Evolutionary conservation across 208 protist species (phyloP).

Genomic region (Porcisia deanei): DNA sequence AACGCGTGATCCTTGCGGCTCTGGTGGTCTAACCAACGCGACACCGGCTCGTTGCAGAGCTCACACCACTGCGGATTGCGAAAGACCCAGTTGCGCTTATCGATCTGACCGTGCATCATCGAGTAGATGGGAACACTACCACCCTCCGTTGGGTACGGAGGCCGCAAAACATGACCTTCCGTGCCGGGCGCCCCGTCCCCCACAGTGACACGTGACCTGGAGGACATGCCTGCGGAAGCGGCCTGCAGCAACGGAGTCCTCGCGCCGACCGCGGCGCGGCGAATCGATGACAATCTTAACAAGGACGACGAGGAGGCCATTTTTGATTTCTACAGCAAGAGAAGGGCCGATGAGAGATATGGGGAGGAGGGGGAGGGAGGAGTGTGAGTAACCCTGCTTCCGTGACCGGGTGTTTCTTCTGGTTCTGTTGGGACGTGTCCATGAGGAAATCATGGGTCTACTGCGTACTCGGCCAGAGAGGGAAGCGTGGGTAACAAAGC

Average conservation of each 20-base stretch:
- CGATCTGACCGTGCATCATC: constrained; percentile 76
- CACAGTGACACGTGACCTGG: constrained; percentile 12
- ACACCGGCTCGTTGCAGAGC: constrained; percentile 89
- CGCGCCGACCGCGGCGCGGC: constrained; percentile 6
- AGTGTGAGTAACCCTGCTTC: background rate
- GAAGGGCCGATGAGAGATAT: no score
- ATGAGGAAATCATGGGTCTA: background rate
- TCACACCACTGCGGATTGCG: constrained; percentile 88
- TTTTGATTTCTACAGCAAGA: background rate
- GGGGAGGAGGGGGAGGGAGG: background rate
- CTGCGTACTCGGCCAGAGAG: background rate
- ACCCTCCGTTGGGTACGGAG: constrained; percentile 76
- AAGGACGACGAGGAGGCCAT: background rate
- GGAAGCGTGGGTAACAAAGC: background rate
- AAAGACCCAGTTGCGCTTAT: constrained; percentile 88
- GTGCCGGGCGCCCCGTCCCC: background rate
- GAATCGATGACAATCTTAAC: background rate
- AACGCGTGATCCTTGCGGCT: constrained; percentile 90
- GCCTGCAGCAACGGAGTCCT: background rate
- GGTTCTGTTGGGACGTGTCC: background rate
- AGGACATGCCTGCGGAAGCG: background rate
- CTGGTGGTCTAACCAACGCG: constrained; percentile 86
- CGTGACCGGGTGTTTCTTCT: background rate
- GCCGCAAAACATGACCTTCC: constrained; percentile 26
- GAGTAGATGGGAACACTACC: constrained; percentile 88